Evolutionary conservation across 345 rosid genomes (phyloP).

Genomic region (Hevea brasiliensis): DNA sequence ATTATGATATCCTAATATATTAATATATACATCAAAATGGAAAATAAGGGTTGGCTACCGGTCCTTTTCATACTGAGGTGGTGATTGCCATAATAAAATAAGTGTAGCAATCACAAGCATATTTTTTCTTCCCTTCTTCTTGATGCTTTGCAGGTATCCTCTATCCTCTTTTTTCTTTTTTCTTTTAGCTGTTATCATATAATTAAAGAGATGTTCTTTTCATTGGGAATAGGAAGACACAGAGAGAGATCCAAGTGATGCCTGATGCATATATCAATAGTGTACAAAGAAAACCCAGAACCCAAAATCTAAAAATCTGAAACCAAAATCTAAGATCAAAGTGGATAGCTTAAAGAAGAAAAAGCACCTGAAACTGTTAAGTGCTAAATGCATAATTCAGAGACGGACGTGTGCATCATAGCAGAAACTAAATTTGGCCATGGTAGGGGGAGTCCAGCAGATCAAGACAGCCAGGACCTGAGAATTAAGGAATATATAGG

Average conservation of each 20-base stretch:
- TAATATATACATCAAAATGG: slow-evolving; percentile 28
- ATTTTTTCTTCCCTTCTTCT: slow-evolving; percentile 3
- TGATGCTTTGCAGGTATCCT: neutral
- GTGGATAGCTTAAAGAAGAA: neutral
- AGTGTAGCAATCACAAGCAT: slow-evolving; percentile 31
- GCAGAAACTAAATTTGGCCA: neutral
- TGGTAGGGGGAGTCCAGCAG: slow-evolving; percentile 24
- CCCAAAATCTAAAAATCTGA: slow-evolving; percentile 10
- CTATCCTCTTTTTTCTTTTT: too few species aligned
- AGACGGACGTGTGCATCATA: slow-evolving; percentile 32
- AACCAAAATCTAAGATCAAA: slow-evolving; percentile 23
- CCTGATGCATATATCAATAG: too few species aligned
- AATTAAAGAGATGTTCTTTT: slow-evolving; percentile 27
- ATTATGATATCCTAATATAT: slow-evolving; percentile 18
- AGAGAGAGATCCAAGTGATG: neutral
- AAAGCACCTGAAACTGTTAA: slow-evolving; percentile 36
- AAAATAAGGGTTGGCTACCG: slow-evolving; percentile 34
- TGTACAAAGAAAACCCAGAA: neutral
- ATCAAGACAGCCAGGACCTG: slow-evolving; percentile 31
- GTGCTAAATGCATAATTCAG: slow-evolving; percentile 15
- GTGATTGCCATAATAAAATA: slow-evolving; percentile 28
- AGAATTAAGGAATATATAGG: neutral
- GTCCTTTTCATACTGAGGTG: slow-evolving; percentile 37
- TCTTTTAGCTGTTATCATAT: neutral
- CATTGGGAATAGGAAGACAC: slow-evolving; percentile 1